Conservation (phyloP, 2,329 filamentous ascomycete genomes). For the Coniochaeta hoffmannii region DNA sequence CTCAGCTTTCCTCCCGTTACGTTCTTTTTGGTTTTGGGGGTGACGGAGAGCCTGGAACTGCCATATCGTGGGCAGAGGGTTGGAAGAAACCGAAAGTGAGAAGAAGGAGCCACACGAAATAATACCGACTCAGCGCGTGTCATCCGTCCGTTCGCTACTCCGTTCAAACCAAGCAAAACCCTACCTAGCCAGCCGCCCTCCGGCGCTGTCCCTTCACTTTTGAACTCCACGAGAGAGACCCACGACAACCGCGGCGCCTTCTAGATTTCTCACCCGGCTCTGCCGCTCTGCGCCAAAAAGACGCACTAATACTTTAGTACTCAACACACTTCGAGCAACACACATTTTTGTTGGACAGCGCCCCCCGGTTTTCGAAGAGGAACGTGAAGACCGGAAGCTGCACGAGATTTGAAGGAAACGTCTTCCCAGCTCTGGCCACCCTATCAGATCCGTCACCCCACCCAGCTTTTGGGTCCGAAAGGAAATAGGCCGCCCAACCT, state of each 20-base stretch:
- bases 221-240: background rate
- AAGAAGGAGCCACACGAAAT: background rate
- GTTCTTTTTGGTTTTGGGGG: background rate
- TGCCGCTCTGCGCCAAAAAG: background rate
- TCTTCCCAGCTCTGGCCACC: background rate
- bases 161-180: background rate
- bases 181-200: background rate
- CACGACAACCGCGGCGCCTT: background rate
- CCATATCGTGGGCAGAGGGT: too few relatives aligned
- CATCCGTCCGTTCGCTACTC: background rate
- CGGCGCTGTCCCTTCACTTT: background rate
- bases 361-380: background rate
- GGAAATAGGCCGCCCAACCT: background rate
- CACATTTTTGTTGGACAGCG: background rate
- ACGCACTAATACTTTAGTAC: background rate
- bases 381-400: background rate
- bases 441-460: background rate
- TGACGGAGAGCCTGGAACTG: background rate
- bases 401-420: background rate
- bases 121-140: background rate
- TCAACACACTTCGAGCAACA: background rate
- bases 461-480: background rate
- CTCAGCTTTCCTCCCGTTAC: background rate
- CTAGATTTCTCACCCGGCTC: background rate
- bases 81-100: background rate